These are phyloP conservation scores for Massariosphaeria phaeospora DNA, from an alignment of 495 filamentous ascomycete species.

Conservation along the genomic window DNA sequence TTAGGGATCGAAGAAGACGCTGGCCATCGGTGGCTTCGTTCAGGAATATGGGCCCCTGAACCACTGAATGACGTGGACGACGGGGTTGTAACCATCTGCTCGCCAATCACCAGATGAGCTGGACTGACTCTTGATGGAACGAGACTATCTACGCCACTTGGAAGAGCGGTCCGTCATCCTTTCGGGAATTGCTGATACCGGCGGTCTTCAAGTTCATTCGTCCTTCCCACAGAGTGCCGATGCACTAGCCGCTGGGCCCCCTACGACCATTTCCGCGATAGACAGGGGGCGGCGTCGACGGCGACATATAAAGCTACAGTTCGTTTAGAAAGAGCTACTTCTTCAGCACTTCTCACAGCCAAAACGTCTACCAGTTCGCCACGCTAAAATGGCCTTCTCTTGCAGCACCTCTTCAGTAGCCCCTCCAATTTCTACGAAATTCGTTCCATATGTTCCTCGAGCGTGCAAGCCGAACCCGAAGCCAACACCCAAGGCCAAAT, in stretches of 20 bases:
- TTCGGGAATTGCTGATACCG: constrained; percentile 5
- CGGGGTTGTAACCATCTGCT: not conserved
- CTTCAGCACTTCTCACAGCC: constrained; percentile 4
- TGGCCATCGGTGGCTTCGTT: constrained; percentile 11
- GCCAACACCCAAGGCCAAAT: constrained; percentile 10
- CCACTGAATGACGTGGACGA: constrained; percentile 6
- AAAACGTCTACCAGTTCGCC: constrained; percentile 1
- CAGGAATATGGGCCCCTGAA: constrained; percentile 5
- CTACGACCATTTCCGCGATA: constrained; percentile 1
- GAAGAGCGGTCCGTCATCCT: not conserved
- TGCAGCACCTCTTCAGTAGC: constrained; percentile 12
- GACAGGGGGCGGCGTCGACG: not conserved
- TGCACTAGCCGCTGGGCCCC: not conserved
- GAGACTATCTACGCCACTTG: constrained; percentile 6
- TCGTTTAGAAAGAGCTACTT: constrained; percentile 1
- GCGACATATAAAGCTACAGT: constrained; percentile 8
- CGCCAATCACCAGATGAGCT: constrained; percentile 11
- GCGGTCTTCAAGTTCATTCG: constrained; percentile 5
- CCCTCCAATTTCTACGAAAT: constrained; percentile 3
- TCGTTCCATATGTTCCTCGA: constrained; percentile 9
- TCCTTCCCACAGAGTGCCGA: not conserved
- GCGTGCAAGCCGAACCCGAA: constrained; percentile 1
- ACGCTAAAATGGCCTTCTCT: constrained; percentile 11
- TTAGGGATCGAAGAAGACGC: constrained; percentile 10
- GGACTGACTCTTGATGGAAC: constrained; percentile 3